Percentiles rank a stretch among this genome's conserved stretches.
phyloP scores from a whole-genome alignment of 495 filamentous ascomycete species.

The Neurospora sp. region DNA sequence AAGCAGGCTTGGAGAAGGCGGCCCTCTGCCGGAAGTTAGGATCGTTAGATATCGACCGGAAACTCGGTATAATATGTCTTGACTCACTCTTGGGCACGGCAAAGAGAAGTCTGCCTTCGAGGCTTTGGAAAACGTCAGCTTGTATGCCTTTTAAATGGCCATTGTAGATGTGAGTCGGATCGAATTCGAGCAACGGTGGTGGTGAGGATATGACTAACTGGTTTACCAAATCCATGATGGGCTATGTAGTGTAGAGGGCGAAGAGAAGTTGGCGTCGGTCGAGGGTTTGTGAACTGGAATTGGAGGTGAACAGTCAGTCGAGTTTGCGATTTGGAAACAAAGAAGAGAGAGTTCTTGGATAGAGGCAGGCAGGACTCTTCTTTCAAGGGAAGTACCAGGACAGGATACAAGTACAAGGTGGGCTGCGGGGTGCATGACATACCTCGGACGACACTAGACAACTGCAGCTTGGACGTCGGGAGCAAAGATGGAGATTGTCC shows the following conservation, averaged over 20 bases:
- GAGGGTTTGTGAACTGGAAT: not conserved
- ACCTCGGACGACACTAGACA: not conserved
- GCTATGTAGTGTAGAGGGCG: not conserved
- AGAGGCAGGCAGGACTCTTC: not conserved
- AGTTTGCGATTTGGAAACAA: not conserved
- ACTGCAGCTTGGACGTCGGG: not conserved
- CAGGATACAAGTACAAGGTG: not conserved
- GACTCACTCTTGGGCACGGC: conserved; percentile 91
- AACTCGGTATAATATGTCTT: not conserved
- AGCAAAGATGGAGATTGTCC: not conserved
- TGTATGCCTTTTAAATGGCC: conserved; percentile 18
- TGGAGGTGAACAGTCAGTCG: not conserved
- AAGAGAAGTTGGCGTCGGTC: not conserved
- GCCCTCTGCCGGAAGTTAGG: conserved; percentile 53
- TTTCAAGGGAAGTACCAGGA: not conserved
- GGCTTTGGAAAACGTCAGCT: conserved; percentile 40
- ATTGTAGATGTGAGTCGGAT: not conserved
- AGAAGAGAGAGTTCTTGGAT: not conserved
- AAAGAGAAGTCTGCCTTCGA: conserved; percentile 89
- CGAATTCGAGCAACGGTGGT: not conserved
- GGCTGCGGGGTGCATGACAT: not conserved
- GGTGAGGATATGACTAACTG: conserved; percentile 47
- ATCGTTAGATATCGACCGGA: not conserved
- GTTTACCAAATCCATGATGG: conserved; percentile 72
- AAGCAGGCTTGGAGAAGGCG: conserved; percentile 76